These are phyloP conservation scores for Backusella australiensis DNA, from an alignment of 192 early-diverging fungal species.

Conservation along the genomic window DNA sequence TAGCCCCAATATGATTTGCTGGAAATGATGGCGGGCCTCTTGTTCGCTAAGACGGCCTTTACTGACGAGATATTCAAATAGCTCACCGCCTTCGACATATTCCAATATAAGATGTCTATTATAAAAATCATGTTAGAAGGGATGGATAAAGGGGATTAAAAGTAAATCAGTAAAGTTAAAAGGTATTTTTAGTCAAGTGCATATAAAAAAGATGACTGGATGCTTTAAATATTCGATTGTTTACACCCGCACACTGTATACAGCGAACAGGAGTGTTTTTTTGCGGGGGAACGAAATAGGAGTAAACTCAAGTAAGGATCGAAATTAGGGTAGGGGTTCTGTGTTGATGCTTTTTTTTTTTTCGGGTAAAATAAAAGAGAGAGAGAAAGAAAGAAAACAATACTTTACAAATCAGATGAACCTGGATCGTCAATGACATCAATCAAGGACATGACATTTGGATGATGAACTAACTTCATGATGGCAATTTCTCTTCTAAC, in stretches of 20 bases:
- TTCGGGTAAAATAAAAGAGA: neutral
- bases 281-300: neutral
- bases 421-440: constrained; percentile 42
- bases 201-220: constrained; percentile 4
- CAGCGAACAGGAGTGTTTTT: neutral
- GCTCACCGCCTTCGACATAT: constrained; percentile 69
- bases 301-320: constrained; percentile 3
- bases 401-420: constrained; percentile 34
- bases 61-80: constrained; percentile 70
- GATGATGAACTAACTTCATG: constrained; percentile 51
- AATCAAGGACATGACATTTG: constrained; percentile 47
- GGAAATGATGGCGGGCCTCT: constrained; percentile 66
- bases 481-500: constrained; percentile 54
- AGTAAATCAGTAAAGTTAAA: neutral
- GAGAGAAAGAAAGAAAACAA: neutral
- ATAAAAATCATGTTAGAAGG: neutral
- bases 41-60: constrained; percentile 55
- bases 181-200: constrained; percentile 1
- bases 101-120: constrained; percentile 63
- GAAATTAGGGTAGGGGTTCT: neutral
- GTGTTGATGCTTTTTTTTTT: neutral
- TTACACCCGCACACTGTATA: neutral
- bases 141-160: neutral
- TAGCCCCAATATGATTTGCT: constrained; percentile 70
- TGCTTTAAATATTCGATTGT: constrained; percentile 3